A percentile compares a stretch with the other conserved stretches of the same genome.
Evolutionary conservation across 495 filamentous ascomycete genomes (phyloP).

Genomic region (Penicillium waksmanii): DNA sequence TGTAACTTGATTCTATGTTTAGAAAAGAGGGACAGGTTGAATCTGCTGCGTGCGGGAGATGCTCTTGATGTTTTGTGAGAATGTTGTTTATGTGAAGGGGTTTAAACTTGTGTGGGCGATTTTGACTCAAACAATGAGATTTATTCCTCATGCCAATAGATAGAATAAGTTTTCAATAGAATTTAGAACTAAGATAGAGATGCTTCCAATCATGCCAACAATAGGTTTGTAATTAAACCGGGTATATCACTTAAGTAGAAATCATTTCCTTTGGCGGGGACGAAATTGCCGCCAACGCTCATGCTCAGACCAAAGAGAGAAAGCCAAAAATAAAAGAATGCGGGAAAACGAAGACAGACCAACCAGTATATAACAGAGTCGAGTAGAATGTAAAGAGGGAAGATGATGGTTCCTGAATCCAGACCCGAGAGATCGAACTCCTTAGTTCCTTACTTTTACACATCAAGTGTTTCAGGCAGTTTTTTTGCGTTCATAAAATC

Average conservation of each 20-base stretch:
- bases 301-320: conserved; percentile 22
- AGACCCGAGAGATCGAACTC: neutral
- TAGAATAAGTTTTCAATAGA: neutral
- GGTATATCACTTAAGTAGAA: conserved; percentile 26
- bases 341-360: conserved; percentile 6
- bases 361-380: conserved; percentile 16
- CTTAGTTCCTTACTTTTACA: neutral
- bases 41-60: neutral
- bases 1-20: conserved; percentile 1
- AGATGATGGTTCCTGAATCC: neutral
- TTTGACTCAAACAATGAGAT: too few species aligned
- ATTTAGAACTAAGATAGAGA: conserved; percentile 10
- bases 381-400: conserved; percentile 2
- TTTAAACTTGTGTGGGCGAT: too few species aligned
- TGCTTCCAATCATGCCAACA: conserved; percentile 19
- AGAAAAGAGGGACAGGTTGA: neutral
- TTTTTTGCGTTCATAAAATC: conserved; percentile 13
- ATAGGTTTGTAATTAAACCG: conserved; percentile 15
- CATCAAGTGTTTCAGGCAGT: neutral
- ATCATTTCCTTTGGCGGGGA: conserved; percentile 15
- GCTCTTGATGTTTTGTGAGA: neutral
- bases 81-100: neutral
- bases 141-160: neutral
- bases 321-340: neutral
- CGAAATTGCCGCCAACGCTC: conserved; percentile 23